These are phyloP conservation scores for Solanum chiquidenum DNA, from an alignment of 257 asterid species.

Conservation along the genomic window DNA sequence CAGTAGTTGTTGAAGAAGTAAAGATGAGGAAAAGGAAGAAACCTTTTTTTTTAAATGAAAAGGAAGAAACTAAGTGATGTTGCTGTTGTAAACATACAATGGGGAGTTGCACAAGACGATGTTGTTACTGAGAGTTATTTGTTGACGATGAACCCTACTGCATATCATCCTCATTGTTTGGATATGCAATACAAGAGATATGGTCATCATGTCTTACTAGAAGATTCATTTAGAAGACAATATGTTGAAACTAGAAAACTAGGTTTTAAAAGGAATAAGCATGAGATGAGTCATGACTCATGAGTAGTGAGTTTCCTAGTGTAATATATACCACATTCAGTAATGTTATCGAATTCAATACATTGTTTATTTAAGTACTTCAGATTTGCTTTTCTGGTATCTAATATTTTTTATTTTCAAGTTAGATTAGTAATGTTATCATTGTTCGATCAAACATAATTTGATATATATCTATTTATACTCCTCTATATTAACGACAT, in stretches of 20 bases:
- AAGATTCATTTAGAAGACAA: conserved; percentile 1
- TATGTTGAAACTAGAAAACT: neutral
- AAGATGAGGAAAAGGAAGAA: conserved; percentile 57
- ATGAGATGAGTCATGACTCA: neutral
- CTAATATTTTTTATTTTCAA: neutral
- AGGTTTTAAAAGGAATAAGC: neutral
- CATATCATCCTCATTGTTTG: too few species aligned
- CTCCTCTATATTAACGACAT: too few species aligned
- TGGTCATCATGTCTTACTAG: too few species aligned
- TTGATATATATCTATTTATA: neutral
- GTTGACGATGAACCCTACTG: too few species aligned
- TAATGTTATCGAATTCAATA: neutral
- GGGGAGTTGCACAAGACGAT: conserved; percentile 15
- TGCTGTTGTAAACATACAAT: conserved; percentile 45
- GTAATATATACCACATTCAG: neutral
- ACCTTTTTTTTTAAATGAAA: too few species aligned
- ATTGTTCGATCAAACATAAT: neutral
- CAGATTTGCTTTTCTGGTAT: neutral
- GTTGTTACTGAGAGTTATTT: too few species aligned
- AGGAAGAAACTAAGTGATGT: conserved; percentile 53
- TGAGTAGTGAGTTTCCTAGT: neutral
- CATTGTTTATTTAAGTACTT: neutral
- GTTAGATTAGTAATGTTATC: neutral
- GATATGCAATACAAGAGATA: too few species aligned
- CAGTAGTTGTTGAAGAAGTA: conserved; percentile 75